Conservation (phyloP, 108 stramenopile species). For the Discostella pseudostelligera region DNA sequence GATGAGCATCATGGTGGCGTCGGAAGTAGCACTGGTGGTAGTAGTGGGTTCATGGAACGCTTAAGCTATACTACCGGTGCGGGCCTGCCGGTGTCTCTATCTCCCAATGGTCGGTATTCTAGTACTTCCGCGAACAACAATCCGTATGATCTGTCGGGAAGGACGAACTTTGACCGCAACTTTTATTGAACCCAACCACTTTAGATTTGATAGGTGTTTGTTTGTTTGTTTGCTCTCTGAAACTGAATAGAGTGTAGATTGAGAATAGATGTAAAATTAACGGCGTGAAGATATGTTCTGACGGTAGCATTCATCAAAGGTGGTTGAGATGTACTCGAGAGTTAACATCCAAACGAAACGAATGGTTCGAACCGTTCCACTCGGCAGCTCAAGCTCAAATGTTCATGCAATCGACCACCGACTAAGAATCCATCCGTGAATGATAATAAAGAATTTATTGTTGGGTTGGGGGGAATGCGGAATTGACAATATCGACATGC, state of each 20-base stretch:
- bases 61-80: conserved; percentile 41
- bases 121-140: conserved; percentile 6
- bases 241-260: not conserved
- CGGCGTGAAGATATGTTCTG: no score
- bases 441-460: no score
- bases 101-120: conserved; percentile 8
- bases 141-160: conserved; percentile 36
- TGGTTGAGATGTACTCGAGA: no score
- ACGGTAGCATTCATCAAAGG: no score
- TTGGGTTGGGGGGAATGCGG: no score
- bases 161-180: conserved; percentile 18
- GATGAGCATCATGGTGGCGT: conserved; percentile 15
- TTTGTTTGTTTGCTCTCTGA: not conserved
- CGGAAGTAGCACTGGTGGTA: not conserved
- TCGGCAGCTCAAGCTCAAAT: no score
- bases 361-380: no score
- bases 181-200: conserved; percentile 4
- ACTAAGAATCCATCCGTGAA: no score
- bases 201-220: not conserved
- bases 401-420: no score
- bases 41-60: conserved; percentile 29
- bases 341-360: no score
- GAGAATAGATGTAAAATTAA: no score
- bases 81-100: conserved; percentile 26
- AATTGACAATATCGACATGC: no score